Conservation (phyloP, 164 flowering plant species). For the Protea cynaroides region DNA sequence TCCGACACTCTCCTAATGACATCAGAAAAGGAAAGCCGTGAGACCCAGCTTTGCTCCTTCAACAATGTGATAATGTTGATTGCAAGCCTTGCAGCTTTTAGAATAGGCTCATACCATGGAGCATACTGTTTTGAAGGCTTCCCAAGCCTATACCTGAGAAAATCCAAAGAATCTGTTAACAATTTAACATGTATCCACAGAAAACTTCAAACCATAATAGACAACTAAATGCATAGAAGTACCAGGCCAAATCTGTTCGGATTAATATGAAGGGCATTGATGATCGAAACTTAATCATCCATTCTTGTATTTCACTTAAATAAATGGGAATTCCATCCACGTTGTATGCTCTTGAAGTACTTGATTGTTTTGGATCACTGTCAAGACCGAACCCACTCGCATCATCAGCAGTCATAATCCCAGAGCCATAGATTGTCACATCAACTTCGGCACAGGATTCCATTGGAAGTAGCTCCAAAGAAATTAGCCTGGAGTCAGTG, state of each 20-base stretch:
- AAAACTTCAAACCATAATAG: neutral
- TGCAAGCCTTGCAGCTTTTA: slow-evolving; percentile 68
- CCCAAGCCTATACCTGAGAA: slow-evolving; percentile 86
- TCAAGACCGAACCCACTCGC: slow-evolving; percentile 74
- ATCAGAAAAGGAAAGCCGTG: slow-evolving; percentile 67
- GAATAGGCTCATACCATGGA: slow-evolving; percentile 78
- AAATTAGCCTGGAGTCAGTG: slow-evolving; percentile 73
- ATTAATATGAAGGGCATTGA: slow-evolving; percentile 68
- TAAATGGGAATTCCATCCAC: slow-evolving; percentile 73
- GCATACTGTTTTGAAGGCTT: slow-evolving; percentile 92
- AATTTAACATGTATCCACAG: neutral
- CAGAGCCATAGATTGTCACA: slow-evolving; percentile 86
- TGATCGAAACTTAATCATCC: slow-evolving; percentile 92
- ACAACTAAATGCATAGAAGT: slow-evolving; percentile 11
- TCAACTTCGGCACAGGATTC: slow-evolving; percentile 78
- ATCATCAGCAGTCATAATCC: slow-evolving; percentile 72
- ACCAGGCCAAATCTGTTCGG: slow-evolving; percentile 93
- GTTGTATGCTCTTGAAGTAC: slow-evolving; percentile 33
- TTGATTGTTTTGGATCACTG: slow-evolving; percentile 33
- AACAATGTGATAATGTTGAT: slow-evolving; percentile 58
- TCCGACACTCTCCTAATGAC: slow-evolving; percentile 55
- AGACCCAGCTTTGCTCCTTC: slow-evolving; percentile 61
- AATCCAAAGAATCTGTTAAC: neutral
- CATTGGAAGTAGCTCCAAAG: slow-evolving; percentile 93
- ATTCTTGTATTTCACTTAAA: slow-evolving; percentile 88